Evolutionary conservation across 192 early-diverging fungal genomes (phyloP), one percentile per base, ranked within the genome.

Genomic region (Funneliformis geosporum): DNA sequence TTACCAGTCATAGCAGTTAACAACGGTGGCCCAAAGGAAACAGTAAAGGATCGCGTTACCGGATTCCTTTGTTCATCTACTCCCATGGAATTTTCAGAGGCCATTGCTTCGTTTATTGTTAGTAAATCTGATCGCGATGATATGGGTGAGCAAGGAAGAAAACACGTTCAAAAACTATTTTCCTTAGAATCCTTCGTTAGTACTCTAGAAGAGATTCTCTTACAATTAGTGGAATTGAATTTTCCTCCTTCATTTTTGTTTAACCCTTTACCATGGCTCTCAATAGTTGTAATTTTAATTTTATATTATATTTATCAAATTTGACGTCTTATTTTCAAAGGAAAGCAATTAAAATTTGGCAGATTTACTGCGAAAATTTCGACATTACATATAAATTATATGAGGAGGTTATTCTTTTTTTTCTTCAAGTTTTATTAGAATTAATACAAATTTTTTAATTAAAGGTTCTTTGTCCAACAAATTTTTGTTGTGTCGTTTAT

Each of bases 1-100:
- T 83, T 94, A 16, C 97, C 97, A 7, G 97, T 98, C 2, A 88
- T 99, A 18, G 97, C 97, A 0, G 89, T 86, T 39, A 93, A 96
- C 82, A 92, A 84, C 73, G 97, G 95, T 43, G 96, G 96, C 0
- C 96, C 96, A 4, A 88, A 87, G 18, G 97, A 99, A 79, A 94
- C 93, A 12, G 82, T 99, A 8, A 77, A 85, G 43, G 82, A 96
- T 72, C 88, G 85, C 0, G 82, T 82, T 28, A 97, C 97, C 0
- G 97, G 97, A 14, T 93, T 90, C 44, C 82, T 98, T 77, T 89
- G 95, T 67, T 80, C 86, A 60, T 83, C 93, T 0, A 80, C 83
- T 4, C 82, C 89, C 0, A 80, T 86, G 4, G 85, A 80, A 69
- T 97, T 96, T 90, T 89, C 93, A 5, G 81, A 76, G 18, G 92